A percentile compares a stretch with the other conserved stretches of the same genome.
phyloP scores from a whole-genome alignment of 2,329 filamentous ascomycete genomes.

The Sclerotinia sclerotiorum region DNA sequence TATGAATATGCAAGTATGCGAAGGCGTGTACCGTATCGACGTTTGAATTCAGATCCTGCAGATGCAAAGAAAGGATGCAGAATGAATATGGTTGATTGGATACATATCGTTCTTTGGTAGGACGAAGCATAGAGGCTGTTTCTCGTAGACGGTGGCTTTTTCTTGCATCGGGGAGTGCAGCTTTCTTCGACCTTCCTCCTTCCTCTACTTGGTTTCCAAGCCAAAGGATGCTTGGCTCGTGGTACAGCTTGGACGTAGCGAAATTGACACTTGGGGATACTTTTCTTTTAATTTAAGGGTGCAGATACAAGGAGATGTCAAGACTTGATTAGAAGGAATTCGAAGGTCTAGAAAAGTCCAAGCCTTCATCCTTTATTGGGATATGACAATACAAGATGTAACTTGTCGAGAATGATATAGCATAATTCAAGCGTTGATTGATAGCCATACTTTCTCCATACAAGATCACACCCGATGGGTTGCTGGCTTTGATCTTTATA shows the following conservation, averaged over 20 bases:
- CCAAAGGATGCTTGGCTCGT: neutral
- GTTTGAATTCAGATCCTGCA: neutral
- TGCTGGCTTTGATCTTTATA: no score
- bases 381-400: no score
- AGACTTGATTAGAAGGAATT: neutral
- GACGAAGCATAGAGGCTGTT: neutral
- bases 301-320: neutral
- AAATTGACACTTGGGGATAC: constrained; percentile 5
- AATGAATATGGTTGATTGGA: neutral
- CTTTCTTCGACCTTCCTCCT: constrained; percentile 9
- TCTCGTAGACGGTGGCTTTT: neutral
- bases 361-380: no score
- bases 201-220: neutral
- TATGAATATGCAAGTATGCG: constrained; percentile 3
- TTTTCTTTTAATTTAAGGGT: constrained; percentile 4
- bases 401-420: neutral
- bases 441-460: no score
- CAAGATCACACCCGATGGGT: no score
- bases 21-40: neutral
- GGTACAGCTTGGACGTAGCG: neutral
- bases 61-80: constrained; percentile 1
- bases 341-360: neutral
- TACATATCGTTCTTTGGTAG: neutral
- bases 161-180: constrained; percentile 2
- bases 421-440: no score